These are phyloP conservation scores for Yamadazyma dushanensis DNA, from an alignment of 1,139 yeast species.

Conservation along the genomic window DNA sequence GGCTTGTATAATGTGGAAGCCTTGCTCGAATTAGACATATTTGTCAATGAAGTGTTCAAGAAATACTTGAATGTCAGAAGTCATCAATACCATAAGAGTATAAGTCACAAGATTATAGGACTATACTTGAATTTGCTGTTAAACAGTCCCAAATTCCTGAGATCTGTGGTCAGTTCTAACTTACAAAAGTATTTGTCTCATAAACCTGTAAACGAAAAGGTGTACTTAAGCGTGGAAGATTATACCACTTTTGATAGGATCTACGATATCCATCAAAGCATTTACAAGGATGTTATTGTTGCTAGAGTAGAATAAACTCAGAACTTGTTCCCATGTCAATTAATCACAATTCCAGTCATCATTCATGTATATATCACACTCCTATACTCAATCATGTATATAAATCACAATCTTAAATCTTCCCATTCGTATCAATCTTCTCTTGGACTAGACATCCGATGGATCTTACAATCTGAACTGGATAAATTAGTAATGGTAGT, in stretches of 20 bases:
- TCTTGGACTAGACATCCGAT: constrained; percentile 63
- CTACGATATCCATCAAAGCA: constrained; percentile 9
- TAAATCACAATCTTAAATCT: neutral
- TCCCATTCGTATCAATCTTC: constrained; percentile 15
- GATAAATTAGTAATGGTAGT: constrained; percentile 72
- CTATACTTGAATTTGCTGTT: constrained; percentile 10
- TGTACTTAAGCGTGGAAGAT: constrained; percentile 9
- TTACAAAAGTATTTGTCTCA: constrained; percentile 4
- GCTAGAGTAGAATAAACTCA: neutral
- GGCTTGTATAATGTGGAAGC: constrained; percentile 5
- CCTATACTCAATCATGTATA: too few relatives aligned
- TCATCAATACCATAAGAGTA: neutral
- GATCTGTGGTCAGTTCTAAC: constrained; percentile 7
- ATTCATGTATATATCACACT: constrained; percentile 4
- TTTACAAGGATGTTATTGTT: constrained; percentile 4
- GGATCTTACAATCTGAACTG: constrained; percentile 64
- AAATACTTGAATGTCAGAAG: constrained; percentile 11
- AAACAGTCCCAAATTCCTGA: constrained; percentile 11
- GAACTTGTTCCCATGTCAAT: constrained; percentile 10
- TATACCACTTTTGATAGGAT: constrained; percentile 8
- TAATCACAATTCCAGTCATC: too few relatives aligned
- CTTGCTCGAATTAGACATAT: constrained; percentile 7
- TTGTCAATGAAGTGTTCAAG: constrained; percentile 11
- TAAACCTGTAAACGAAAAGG: constrained; percentile 1
- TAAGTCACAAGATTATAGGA: constrained; percentile 10